These are phyloP conservation scores for Globisporangium spinosum DNA, from an alignment of 352 stramenopile genomes.

Conservation along the genomic window DNA sequence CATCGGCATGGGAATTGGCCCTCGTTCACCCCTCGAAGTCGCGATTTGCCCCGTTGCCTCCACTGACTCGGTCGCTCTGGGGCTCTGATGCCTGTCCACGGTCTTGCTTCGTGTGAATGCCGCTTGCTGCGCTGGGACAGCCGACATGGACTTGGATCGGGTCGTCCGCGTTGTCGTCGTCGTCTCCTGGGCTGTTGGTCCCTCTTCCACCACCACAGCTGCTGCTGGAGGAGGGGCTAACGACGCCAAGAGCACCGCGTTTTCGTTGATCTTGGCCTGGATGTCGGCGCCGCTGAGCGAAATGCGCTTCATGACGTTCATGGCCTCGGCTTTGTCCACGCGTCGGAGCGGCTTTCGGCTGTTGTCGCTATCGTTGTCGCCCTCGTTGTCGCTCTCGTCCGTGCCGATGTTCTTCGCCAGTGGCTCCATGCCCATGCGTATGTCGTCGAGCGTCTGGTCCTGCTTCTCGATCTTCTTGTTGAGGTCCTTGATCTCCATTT, in stretches of 20 bases:
- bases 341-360: neutral
- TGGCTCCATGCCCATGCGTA: slow-evolving; percentile 52
- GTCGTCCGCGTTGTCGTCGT: neutral
- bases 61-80: neutral
- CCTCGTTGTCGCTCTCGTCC: slow-evolving; percentile 57
- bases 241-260: neutral
- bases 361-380: no score
- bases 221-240: neutral
- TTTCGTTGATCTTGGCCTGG: slow-evolving; percentile 18
- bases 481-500: slow-evolving; percentile 75
- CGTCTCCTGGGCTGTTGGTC: neutral
- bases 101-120: slow-evolving; percentile 11
- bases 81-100: neutral
- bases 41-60: neutral
- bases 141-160: slow-evolving; percentile 9
- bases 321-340: slow-evolving; percentile 2
- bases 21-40: neutral
- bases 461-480: slow-evolving; percentile 50
- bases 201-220: neutral
- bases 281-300: slow-evolving; percentile 14
- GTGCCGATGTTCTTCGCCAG: slow-evolving; percentile 60
- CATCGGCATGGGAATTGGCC: neutral
- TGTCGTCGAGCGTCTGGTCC: slow-evolving; percentile 57
- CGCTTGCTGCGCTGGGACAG: neutral
- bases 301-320: slow-evolving; percentile 18